These are phyloP conservation scores for Tuber brumale DNA, from an alignment of 495 filamentous ascomycete genomes.

Conservation along the genomic window DNA sequence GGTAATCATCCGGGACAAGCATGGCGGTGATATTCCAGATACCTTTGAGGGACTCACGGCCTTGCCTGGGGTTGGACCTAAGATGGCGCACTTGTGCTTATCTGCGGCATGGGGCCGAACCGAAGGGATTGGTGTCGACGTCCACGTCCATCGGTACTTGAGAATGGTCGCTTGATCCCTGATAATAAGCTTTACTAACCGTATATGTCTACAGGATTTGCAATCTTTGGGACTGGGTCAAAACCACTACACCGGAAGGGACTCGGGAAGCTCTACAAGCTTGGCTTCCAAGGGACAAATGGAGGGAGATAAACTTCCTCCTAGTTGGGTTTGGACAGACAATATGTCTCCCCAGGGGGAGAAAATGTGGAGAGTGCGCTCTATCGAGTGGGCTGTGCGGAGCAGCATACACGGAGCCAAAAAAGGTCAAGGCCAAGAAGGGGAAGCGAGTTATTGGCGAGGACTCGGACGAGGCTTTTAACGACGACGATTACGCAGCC, in stretches of 20 bases:
- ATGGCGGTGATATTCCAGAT: conserved; percentile 70
- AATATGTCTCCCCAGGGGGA: conserved; percentile 72
- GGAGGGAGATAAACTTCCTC: conserved; percentile 92
- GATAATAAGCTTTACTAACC: conserved; percentile 50
- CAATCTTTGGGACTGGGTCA: conserved; percentile 88
- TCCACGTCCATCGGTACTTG: conserved; percentile 59
- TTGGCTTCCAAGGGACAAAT: conserved; percentile 80
- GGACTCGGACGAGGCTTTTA: conserved; percentile 22
- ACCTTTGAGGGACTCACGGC: conserved; percentile 69
- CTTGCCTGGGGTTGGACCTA: conserved; percentile 88
- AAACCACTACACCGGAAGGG: conserved; percentile 76
- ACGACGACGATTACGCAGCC: conserved; percentile 1
- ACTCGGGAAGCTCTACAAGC: conserved; percentile 68
- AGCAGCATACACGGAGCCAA: conserved; percentile 52
- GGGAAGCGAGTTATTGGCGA: conserved; percentile 48
- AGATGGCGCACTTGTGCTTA: conserved; percentile 95
- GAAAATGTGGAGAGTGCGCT: conserved; percentile 75
- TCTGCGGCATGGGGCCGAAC: conserved; percentile 55
- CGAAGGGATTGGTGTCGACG: conserved; percentile 61
- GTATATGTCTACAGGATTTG: conserved; percentile 66
- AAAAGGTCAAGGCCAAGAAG: conserved; percentile 50
- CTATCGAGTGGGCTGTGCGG: conserved; percentile 71
- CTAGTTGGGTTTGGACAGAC: conserved; percentile 81
- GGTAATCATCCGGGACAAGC: conserved; percentile 61
- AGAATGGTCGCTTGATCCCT: background rate